phyloP scores from a whole-genome alignment of 257 asterid species.

The Cordia subcordata region DNA sequence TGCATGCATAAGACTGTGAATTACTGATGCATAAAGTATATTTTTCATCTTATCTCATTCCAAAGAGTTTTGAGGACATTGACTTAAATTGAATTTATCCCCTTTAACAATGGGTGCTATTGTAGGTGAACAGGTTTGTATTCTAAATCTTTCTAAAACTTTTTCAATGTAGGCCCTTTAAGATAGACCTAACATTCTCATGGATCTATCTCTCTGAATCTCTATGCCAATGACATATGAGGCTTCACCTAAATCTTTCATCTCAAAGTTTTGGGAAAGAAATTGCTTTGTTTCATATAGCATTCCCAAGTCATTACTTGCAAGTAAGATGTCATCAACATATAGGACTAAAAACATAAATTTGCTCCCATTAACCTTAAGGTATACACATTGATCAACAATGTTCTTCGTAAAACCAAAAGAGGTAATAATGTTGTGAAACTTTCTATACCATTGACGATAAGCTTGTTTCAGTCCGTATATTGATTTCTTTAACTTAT shows the following conservation, averaged over 20 bases:
- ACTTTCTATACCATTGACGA: background rate
- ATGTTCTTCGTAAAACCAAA: background rate
- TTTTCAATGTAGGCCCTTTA: slow-evolving; percentile 1
- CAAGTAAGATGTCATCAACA: slow-evolving; percentile 6
- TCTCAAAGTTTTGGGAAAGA: background rate
- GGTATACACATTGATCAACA: slow-evolving; percentile 2
- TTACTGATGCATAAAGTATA: background rate
- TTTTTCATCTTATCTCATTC: background rate
- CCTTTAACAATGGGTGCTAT: background rate
- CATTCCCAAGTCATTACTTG: background rate
- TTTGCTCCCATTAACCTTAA: background rate
- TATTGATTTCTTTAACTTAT: background rate
- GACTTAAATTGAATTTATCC: background rate
- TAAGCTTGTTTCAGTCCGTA: slow-evolving; percentile 7
- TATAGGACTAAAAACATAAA: no score
- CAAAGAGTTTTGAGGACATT: background rate
- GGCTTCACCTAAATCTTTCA: slow-evolving; percentile 1
- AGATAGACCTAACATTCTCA: background rate
- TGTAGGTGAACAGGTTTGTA: background rate
- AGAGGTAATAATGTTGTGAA: background rate
- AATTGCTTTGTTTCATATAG: background rate
- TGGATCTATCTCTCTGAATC: background rate
- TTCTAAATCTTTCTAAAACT: background rate
- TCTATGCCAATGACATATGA: slow-evolving; percentile 7
- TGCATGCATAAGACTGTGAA: background rate